These are phyloP conservation scores for Diophrys appendiculata DNA, from an alignment of 73 alveolate genomes.

Conservation along the genomic window DNA sequence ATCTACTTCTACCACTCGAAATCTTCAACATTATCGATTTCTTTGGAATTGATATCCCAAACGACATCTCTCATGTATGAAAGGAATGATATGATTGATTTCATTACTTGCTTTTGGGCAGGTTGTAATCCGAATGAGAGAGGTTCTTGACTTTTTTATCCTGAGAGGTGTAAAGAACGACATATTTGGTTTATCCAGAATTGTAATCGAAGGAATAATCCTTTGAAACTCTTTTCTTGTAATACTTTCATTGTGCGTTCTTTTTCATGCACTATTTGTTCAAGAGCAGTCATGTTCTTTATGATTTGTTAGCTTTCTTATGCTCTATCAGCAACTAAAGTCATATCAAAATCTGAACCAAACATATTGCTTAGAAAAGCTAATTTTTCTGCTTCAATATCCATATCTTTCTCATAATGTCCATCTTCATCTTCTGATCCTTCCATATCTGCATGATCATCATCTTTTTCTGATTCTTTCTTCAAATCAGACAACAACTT, in stretches of 20 bases:
- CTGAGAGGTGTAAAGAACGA: constrained; percentile 39
- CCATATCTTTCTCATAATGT: constrained; percentile 16
- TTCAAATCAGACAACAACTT: constrained; percentile 3
- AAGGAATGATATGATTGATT: constrained; percentile 38
- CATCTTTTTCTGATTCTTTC: constrained; percentile 8
- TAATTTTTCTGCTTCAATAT: constrained; percentile 45
- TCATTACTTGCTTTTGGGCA: constrained; percentile 57
- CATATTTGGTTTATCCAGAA: constrained; percentile 70
- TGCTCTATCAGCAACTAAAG: not conserved
- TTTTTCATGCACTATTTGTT: constrained; percentile 17
- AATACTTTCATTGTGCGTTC: constrained; percentile 48
- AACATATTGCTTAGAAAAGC: constrained; percentile 48
- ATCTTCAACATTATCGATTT: constrained; percentile 32
- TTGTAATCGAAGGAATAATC: constrained; percentile 57
- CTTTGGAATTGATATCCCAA: constrained; percentile 36
- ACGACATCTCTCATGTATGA: constrained; percentile 63
- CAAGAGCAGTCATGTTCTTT: not conserved
- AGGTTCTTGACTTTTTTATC: too few relatives aligned
- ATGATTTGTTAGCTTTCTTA: too few relatives aligned
- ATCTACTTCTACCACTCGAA: constrained; percentile 71
- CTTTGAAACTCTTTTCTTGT: constrained; percentile 60
- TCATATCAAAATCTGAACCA: constrained; percentile 44
- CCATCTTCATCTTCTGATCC: constrained; percentile 31
- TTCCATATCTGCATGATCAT: constrained; percentile 18
- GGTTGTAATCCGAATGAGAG: constrained; percentile 23